Percentiles rank a stretch among this genome's conserved stretches.
Evolutionary conservation across 345 rosid species (phyloP).

Genomic region (Sonneratia caseolaris): DNA sequence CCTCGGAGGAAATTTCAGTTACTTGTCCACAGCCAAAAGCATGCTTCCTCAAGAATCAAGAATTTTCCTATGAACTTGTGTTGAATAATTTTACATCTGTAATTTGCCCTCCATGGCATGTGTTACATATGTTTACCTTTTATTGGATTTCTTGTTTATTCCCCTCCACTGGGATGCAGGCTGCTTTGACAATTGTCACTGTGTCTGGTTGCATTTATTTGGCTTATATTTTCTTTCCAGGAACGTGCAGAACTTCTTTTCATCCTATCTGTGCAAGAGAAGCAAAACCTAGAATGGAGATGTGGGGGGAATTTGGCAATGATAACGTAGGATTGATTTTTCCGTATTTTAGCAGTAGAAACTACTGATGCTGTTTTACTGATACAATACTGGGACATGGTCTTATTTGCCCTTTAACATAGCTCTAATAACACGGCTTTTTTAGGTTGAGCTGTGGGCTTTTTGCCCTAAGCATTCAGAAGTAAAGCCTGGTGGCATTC

Average conservation of each 20-base stretch:
- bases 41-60: too few relatives aligned
- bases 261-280: constrained; percentile 98
- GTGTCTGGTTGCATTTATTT: background rate
- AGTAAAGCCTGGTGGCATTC: constrained; percentile 22
- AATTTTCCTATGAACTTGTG: background rate
- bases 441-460: constrained; percentile 84
- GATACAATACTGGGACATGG: background rate
- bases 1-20: background rate
- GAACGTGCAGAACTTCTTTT: constrained; percentile 78
- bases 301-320: constrained; percentile 81
- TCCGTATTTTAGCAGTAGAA: background rate
- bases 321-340: constrained; percentile 48
- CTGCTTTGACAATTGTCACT: background rate
- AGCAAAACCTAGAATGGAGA: constrained; percentile 74
- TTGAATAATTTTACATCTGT: too few relatives aligned
- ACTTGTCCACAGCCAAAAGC: background rate
- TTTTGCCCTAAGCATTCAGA: constrained; percentile 92
- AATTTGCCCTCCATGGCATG: too few relatives aligned
- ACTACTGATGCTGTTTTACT: constrained; percentile 11
- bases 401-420: background rate
- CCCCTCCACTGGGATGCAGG: background rate
- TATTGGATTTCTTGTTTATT: background rate
- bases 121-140: background rate
- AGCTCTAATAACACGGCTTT: constrained; percentile 4
- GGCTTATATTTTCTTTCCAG: constrained; percentile 24